Evolutionary conservation across 148 eudicot genomes (phyloP).

Genomic region (Persicaria tinctoria): DNA sequence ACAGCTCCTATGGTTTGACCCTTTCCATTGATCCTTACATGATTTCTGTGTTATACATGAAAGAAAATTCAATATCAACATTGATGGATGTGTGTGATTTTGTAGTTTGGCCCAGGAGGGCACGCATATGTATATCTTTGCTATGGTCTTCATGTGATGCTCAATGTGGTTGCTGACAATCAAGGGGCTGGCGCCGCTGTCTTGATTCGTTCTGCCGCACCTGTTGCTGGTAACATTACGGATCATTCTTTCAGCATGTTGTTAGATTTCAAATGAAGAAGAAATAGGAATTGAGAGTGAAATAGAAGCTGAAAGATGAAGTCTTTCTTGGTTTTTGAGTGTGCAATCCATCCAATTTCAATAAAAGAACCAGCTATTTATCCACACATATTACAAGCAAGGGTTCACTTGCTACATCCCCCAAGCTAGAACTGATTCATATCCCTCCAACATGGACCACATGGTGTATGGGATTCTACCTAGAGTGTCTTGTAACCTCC

Average conservation of each 20-base stretch:
- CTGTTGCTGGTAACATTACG: slow-evolving; percentile 54
- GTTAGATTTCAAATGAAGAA: background rate
- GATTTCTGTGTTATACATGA: too few species aligned
- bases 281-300: background rate
- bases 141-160: slow-evolving; percentile 87
- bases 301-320: background rate
- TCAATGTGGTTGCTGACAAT: slow-evolving; percentile 88
- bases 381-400: background rate
- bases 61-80: background rate
- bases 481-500: too few species aligned
- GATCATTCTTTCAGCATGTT: background rate
- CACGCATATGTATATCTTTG: slow-evolving; percentile 94
- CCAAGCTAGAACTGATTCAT: too few species aligned
- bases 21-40: background rate
- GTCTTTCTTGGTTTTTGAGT: too few species aligned
- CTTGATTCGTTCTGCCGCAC: slow-evolving; percentile 87
- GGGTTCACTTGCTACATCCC: background rate
- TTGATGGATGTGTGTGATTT: background rate
- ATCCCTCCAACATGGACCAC: too few species aligned
- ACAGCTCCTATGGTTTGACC: slow-evolving; percentile 80
- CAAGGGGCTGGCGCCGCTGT: slow-evolving; percentile 92
- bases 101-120: slow-evolving; percentile 93
- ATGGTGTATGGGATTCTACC: too few species aligned
- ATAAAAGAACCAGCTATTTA: background rate
- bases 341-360: background rate